Conservation (phyloP, 805 yeast species). For the Candida boleticola region DNA sequence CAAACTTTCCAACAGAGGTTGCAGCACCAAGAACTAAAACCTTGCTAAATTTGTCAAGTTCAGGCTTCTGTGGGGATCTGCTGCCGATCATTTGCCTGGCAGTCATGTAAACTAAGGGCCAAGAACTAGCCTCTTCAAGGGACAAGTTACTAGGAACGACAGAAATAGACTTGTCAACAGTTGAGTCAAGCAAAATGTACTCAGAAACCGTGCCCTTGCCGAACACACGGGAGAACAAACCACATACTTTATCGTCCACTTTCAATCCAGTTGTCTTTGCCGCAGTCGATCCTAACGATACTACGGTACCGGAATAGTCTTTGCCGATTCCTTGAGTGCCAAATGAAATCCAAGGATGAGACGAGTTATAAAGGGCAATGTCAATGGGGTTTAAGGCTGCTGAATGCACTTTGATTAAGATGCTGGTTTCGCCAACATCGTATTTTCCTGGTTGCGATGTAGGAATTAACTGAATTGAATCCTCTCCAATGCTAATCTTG, state of each 20-base stretch:
- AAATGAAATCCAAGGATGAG: conserved; percentile 9
- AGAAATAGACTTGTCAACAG: conserved; percentile 27
- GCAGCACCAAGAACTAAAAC: conserved; percentile 73
- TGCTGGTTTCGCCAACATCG: conserved; percentile 13
- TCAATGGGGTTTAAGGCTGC: conserved; percentile 38
- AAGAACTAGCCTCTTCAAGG: conserved; percentile 59
- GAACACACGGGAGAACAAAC: conserved; percentile 16
- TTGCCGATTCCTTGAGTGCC: conserved; percentile 24
- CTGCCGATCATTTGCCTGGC: conserved; percentile 48
- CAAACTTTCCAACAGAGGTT: conserved; percentile 61
- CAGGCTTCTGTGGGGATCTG: conserved; percentile 20
- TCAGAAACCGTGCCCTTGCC: conserved; percentile 46
- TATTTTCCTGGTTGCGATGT: conserved; percentile 13
- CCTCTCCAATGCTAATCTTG: conserved; percentile 1
- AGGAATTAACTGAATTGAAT: conserved; percentile 4
- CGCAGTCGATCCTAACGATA: conserved; percentile 26
- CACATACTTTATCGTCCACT: conserved; percentile 31
- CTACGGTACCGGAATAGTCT: conserved; percentile 35
- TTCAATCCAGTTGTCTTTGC: conserved; percentile 16
- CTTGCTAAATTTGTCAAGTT: conserved; percentile 15
- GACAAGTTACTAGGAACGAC: conserved; percentile 45
- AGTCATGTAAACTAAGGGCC: conserved; percentile 64
- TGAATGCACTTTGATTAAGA: conserved; percentile 29
- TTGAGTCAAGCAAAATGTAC: conserved; percentile 42
- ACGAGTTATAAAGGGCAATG: conserved; percentile 17